Percentiles rank a stretch among this genome's conserved stretches.
Conservation (phyloP, 2,329 filamentous ascomycete species). For the Sclerotinia minor region DNA sequence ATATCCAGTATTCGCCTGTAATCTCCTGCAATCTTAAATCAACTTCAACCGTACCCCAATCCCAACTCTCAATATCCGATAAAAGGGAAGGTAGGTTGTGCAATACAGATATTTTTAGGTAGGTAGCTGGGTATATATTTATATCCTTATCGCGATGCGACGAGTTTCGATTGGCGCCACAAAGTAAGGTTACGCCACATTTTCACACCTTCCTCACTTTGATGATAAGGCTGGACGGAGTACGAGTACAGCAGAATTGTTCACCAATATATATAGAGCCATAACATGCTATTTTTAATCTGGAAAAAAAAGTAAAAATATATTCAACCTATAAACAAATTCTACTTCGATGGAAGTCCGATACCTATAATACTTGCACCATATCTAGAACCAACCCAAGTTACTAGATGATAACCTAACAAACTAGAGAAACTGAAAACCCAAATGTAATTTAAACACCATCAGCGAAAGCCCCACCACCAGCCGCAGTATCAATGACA, state of each 20-base stretch:
- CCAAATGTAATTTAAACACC: constrained; percentile 27
- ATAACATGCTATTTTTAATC: neutral
- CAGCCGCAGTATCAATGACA: constrained; percentile 47
- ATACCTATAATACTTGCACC: neutral
- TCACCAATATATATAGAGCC: neutral
- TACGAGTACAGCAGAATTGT: neutral
- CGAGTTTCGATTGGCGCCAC: neutral
- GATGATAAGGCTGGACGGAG: constrained; percentile 3
- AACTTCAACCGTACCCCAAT: too few relatives aligned
- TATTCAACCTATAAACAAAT: neutral
- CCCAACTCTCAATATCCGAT: too few relatives aligned
- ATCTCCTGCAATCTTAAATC: neutral
- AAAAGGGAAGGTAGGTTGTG: too few relatives aligned
- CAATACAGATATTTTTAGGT: neutral
- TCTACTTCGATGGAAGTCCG: neutral
- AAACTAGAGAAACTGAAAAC: neutral
- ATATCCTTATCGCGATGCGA: neutral
- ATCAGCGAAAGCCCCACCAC: constrained; percentile 27
- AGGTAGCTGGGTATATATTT: neutral
- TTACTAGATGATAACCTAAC: constrained; percentile 2
- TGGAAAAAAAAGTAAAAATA: neutral
- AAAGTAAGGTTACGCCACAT: constrained; percentile 1
- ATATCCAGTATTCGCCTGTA: too few relatives aligned
- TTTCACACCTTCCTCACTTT: constrained; percentile 2
- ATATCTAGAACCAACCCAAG: neutral